These are phyloP conservation scores for Chytriomyces sp. DNA, from an alignment of 192 early-diverging fungal species.

Conservation along the genomic window DNA sequence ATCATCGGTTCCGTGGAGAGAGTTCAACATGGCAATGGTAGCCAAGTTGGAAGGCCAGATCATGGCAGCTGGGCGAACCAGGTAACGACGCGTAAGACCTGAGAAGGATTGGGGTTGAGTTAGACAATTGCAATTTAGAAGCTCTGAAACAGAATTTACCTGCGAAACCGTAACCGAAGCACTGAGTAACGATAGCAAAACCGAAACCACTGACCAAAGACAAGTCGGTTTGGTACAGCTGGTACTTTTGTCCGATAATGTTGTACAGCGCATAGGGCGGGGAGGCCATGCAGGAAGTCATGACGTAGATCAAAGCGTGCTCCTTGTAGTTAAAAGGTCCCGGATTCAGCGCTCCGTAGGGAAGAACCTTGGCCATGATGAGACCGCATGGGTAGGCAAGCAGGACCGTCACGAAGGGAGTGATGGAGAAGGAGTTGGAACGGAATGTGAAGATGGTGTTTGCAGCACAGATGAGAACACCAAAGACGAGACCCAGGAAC, in stretches of 20 bases:
- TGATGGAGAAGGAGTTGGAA: conserved; percentile 45
- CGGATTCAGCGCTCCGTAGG: conserved; percentile 53
- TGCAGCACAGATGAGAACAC: conserved; percentile 17
- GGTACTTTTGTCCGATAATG: conserved; percentile 23
- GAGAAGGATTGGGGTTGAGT: conserved; percentile 19
- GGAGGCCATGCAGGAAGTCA: conserved; percentile 11
- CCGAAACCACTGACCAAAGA: neutral
- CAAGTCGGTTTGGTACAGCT: conserved; percentile 9
- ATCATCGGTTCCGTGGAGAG: conserved; percentile 62
- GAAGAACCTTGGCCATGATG: conserved; percentile 58
- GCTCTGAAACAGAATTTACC: conserved; percentile 39
- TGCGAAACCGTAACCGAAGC: conserved; percentile 67
- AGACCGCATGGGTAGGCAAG: conserved; percentile 74
- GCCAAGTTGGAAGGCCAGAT: conserved; percentile 82
- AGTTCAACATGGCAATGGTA: conserved; percentile 78
- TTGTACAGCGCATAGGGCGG: conserved; percentile 51
- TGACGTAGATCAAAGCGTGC: conserved; percentile 52
- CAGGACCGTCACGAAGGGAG: conserved; percentile 61
- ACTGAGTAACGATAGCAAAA: conserved; percentile 4
- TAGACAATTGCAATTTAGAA: conserved; percentile 33
- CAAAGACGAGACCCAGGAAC: conserved; percentile 41
- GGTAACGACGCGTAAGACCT: conserved; percentile 70
- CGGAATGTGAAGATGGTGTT: conserved; percentile 80
- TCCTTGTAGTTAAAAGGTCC: conserved; percentile 64
- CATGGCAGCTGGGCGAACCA: conserved; percentile 84